Conservation (phyloP, 1,284 basidiomycete genomes). For the Cronartium quercuum region DNA sequence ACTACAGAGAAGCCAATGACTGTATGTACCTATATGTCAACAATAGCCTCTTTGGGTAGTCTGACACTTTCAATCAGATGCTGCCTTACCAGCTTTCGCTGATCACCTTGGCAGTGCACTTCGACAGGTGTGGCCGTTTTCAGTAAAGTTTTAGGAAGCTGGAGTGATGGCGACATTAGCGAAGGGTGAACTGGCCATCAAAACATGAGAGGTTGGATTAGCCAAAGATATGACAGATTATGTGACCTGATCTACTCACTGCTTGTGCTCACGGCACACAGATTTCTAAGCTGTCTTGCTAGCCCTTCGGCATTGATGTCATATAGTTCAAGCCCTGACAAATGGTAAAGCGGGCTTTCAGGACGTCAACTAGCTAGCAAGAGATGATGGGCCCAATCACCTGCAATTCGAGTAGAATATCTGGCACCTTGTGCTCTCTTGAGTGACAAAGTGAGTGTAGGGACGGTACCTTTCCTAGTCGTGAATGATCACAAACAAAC, state of each 20-base stretch:
- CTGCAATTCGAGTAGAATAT: conserved; percentile 10
- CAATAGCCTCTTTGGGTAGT: not conserved
- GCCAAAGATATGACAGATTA: not conserved
- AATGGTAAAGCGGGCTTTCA: not conserved
- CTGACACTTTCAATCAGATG: not conserved
- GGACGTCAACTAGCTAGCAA: not conserved
- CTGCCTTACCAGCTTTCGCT: not conserved
- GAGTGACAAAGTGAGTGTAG: not conserved
- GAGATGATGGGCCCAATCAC: not conserved
- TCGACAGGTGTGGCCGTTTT: not conserved
- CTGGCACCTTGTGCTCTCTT: conserved; percentile 10
- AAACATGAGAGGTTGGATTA: no score
- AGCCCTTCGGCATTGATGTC: conserved; percentile 10
- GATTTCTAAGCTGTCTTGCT: conserved; percentile 3
- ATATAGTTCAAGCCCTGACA: conserved; percentile 5
- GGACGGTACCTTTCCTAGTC: conserved; percentile 1
- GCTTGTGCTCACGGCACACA: conserved; percentile 25
- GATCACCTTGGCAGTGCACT: conserved; percentile 29
- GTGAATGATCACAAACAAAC: not conserved
- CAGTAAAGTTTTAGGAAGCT: not conserved
- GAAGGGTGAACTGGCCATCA: not conserved
- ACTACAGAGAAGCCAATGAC: no score
- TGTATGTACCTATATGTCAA: not conserved
- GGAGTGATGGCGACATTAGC: not conserved
- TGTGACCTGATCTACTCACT: conserved; percentile 1